Base-by-base conservation (phyloP, 805 yeast species). In the Grigorovia yakushimaensis region DNA sequence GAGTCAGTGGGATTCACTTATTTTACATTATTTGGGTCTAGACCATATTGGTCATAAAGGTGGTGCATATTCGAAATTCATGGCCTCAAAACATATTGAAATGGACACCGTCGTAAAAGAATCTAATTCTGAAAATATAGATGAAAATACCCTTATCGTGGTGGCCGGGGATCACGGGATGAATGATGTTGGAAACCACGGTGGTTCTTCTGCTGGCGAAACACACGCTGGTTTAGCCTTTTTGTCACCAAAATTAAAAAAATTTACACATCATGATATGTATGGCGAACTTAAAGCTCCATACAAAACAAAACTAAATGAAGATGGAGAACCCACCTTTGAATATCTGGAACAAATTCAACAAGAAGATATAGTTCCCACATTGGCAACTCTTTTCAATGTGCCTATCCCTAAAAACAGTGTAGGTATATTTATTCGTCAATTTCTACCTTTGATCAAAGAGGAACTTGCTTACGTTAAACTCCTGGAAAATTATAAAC, bases 31-130 rank as follows among this genome's bases (percentile, higher is more conserved):
- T 58, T 68, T 93, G 18, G 99, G 99, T 0, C 70, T 93, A 24
- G 99, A 93, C 61, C 99, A 93, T 62, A 93, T 93, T 57, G 99
- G 99, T 1, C 99, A 93, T 64, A 91, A 88, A 61, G 94, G 95
- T 41, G 99, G 99, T 0, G 91, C 98, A 0, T 57, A 68, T 5
- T 87, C 96, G 10, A 66, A 76, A 0, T 81, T 79, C 54, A 93
- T 93, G 98, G 77, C 80, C 8, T 71, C 68, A 0, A 93, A 93
- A 58, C 97, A 88, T 51, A 49, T 46, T 4, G 98, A 93, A 62
- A 87, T 93, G 96, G 97, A 93, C 61, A 53, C 49, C 0, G 74
- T 93, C 1, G 67, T 89, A 1, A n/a, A 51, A 71, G 42, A 57
- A 68, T 36, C 61, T 91, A 0, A n/a, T n/a, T 86, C 78, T 57